phyloP scores from a whole-genome alignment of 441 rosid genomes.

The Pelargonium citronellum region DNA sequence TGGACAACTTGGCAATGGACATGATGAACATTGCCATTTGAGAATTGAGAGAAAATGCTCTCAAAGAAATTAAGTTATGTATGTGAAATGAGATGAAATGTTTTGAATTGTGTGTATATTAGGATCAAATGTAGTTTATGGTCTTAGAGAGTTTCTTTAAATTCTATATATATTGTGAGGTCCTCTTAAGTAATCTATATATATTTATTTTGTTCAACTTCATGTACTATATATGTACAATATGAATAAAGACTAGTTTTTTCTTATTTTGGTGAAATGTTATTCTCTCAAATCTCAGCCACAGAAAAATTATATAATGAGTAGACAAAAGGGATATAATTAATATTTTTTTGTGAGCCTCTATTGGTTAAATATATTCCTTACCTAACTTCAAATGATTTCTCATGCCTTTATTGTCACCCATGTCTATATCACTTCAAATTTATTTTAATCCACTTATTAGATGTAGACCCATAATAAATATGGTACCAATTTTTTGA shows the following conservation, averaged over 20 bases:
- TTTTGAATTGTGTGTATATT: neutral
- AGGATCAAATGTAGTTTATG: neutral
- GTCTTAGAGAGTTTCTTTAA: neutral
- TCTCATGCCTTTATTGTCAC: neutral
- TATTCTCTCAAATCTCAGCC: no score
- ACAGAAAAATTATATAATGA: no score
- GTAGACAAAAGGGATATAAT: no score
- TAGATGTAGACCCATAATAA: neutral
- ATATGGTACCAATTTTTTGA: no score
- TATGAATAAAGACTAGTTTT: neutral
- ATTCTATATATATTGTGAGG: neutral
- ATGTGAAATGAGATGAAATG: neutral
- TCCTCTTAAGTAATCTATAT: neutral
- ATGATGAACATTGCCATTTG: constrained; percentile 1
- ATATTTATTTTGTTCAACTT: neutral
- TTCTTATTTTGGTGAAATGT: neutral
- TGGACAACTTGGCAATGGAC: constrained; percentile 6
- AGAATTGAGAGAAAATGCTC: neutral
- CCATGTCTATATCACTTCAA: neutral
- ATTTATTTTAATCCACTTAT: no score
- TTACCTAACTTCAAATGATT: neutral
- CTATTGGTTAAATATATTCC: neutral
- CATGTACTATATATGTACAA: neutral
- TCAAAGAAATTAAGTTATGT: neutral
- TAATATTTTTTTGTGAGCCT: no score